Conservation (phyloP, 1,139 yeast species). For the Suhomyces bokatorum region DNA sequence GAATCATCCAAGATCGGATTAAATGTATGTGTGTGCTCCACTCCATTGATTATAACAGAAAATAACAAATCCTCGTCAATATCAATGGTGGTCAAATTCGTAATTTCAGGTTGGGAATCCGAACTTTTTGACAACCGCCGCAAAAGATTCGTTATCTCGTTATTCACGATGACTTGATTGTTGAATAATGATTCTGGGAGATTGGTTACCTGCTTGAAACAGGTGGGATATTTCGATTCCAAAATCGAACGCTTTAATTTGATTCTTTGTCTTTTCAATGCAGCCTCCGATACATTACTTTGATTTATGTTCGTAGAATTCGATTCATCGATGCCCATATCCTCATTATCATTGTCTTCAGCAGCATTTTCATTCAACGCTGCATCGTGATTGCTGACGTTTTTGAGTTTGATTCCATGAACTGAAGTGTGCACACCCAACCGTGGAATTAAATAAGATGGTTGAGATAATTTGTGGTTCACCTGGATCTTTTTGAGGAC, state of each 20-base stretch:
- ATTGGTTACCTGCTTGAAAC: slow-evolving; percentile 36
- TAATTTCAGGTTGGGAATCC: slow-evolving; percentile 24
- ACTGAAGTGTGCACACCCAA: slow-evolving; percentile 51
- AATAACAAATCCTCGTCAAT: slow-evolving; percentile 44
- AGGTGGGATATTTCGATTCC: slow-evolving; percentile 41
- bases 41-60: slow-evolving; percentile 36
- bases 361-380: slow-evolving; percentile 31
- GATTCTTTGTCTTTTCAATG: slow-evolving; percentile 37
- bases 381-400: slow-evolving; percentile 16
- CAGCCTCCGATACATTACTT: slow-evolving; percentile 31
- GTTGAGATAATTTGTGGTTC: slow-evolving; percentile 39
- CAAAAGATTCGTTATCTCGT: slow-evolving; percentile 31
- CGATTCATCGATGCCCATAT: slow-evolving; percentile 37
- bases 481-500: slow-evolving; percentile 21
- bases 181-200: slow-evolving; percentile 42
- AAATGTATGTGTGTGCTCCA: slow-evolving; percentile 21
- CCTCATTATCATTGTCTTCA: slow-evolving; percentile 46
- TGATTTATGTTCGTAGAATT: slow-evolving; percentile 15
- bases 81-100: slow-evolving; percentile 30
- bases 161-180: slow-evolving; percentile 34
- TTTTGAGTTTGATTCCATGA: slow-evolving; percentile 37
- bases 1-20: slow-evolving; percentile 11
- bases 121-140: slow-evolving; percentile 21
- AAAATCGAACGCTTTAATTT: slow-evolving; percentile 32
- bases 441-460: slow-evolving; percentile 46